Evolutionary conservation across 371 early-diverging fungal species (phyloP).

Genomic region (Mucor circinelloides): DNA sequence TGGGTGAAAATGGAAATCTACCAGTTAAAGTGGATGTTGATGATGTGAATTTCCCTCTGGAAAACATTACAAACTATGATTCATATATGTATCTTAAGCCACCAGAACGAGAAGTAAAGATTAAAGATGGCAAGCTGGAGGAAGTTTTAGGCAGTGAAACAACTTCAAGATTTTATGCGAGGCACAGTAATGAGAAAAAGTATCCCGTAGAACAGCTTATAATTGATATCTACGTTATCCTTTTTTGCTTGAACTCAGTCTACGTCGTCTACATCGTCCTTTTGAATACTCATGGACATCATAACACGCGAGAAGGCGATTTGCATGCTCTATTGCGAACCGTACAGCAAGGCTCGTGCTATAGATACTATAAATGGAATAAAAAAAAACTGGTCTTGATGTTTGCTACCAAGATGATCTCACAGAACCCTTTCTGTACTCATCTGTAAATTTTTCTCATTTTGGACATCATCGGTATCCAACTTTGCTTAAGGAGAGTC

Average conservation of each 20-base stretch:
- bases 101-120: too few relatives aligned
- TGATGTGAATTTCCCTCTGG: too few relatives aligned
- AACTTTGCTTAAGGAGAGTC: slow-evolving; percentile 8
- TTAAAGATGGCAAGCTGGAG: too few relatives aligned
- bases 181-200: too few relatives aligned
- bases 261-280: slow-evolving; percentile 4
- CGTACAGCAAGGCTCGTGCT: slow-evolving; percentile 18
- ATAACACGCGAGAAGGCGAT: slow-evolving; percentile 19
- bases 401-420: slow-evolving; percentile 15
- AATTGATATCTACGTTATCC: too few relatives aligned
- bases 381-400: slow-evolving; percentile 12
- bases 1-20: too few relatives aligned
- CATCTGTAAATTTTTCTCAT: slow-evolving; percentile 15
- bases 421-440: slow-evolving; percentile 13
- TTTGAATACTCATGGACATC: slow-evolving; percentile 14
- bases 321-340: slow-evolving; percentile 19
- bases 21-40: too few relatives aligned
- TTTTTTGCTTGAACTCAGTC: background rate
- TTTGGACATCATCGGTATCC: slow-evolving; percentile 12
- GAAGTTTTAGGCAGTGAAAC: too few relatives aligned
- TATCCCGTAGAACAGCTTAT: too few relatives aligned
- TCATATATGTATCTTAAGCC: too few relatives aligned
- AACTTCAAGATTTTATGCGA: too few relatives aligned
- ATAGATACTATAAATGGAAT: slow-evolving; percentile 14
- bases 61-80: too few relatives aligned